These are phyloP conservation scores for Phlebiopsis flavidoalba DNA, from an alignment of 768 basidiomycete genomes.

Conservation along the genomic window DNA sequence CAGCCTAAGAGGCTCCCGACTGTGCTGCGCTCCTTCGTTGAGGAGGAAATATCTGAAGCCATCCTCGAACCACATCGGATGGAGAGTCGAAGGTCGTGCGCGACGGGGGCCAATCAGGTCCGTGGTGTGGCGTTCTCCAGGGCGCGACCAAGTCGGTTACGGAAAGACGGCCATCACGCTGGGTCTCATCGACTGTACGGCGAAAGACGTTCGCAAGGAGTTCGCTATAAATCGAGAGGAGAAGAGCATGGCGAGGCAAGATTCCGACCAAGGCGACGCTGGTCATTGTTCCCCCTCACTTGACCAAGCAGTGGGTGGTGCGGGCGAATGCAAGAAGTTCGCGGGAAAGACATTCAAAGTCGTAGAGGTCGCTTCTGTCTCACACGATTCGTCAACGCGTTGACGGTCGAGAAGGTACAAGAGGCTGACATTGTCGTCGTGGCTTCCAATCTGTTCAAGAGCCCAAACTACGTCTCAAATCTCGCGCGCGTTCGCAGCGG, in stretches of 20 bases:
- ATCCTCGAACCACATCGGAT: constrained; percentile 80
- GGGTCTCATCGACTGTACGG: constrained; percentile 76
- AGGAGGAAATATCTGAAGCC: constrained; percentile 93
- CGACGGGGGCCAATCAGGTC: constrained; percentile 51
- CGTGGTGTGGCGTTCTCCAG: constrained; percentile 78
- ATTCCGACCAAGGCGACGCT: constrained; percentile 79
- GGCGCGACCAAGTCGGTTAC: constrained; percentile 95
- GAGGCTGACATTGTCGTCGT: constrained; percentile 85
- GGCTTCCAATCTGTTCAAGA: constrained; percentile 83
- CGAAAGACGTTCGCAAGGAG: constrained; percentile 51
- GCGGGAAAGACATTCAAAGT: constrained; percentile 54
- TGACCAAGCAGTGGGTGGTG: constrained; percentile 87
- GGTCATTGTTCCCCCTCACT: constrained; percentile 84
- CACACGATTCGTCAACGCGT: constrained; percentile 66
- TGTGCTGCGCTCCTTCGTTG: constrained; percentile 75
- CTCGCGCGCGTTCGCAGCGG: constrained; percentile 63
- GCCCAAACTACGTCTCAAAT: constrained; percentile 69
- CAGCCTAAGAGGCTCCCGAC: constrained; percentile 57
- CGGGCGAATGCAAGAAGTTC: constrained; percentile 85
- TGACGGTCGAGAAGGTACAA: constrained; percentile 68
- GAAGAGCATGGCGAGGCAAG: background rate
- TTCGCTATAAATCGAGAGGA: constrained; percentile 39
- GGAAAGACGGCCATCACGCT: constrained; percentile 96
- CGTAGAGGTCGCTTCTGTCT: constrained; percentile 60
- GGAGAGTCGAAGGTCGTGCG: constrained; percentile 92